Percentiles rank a stretch among this genome's conserved stretches.
Conservation (phyloP, 768 basidiomycete genomes). For the Phanerochaete sordida region DNA sequence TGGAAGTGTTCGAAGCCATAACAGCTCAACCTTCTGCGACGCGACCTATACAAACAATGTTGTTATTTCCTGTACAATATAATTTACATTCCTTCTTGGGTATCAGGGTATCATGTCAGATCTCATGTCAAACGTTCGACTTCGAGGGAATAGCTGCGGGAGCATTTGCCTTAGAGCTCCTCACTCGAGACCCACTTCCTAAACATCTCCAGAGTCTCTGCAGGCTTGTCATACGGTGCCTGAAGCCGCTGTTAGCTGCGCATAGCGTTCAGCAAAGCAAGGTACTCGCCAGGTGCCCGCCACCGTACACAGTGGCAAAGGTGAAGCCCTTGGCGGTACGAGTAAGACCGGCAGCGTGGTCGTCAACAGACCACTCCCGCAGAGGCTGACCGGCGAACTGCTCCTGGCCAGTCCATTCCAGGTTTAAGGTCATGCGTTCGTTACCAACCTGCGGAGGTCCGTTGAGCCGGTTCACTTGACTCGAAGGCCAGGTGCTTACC, state of each 20-base stretch:
- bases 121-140: too few species aligned
- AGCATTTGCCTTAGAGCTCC: background rate
- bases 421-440: constrained; percentile 25
- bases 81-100: too few species aligned
- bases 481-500: constrained; percentile 25
- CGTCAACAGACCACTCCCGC: constrained; percentile 31
- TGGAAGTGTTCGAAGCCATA: too few species aligned
- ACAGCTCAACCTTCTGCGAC: too few species aligned
- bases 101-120: too few species aligned
- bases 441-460: constrained; percentile 40
- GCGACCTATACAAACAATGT: too few species aligned
- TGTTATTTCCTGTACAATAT: too few species aligned
- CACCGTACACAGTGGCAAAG: constrained; percentile 57
- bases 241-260: constrained; percentile 14
- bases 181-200: constrained; percentile 42
- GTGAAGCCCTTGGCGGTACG: constrained; percentile 53
- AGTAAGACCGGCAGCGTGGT: constrained; percentile 48
- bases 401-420: constrained; percentile 9
- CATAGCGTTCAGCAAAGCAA: background rate
- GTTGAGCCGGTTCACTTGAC: too few species aligned
- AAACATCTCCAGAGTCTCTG: constrained; percentile 46
- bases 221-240: constrained; percentile 65
- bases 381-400: background rate
- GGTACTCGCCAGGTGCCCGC: constrained; percentile 63
- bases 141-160: too few species aligned